Evolutionary conservation across 1,284 basidiomycete genomes (phyloP).

Genomic region (Rhodotorula sp.): DNA sequence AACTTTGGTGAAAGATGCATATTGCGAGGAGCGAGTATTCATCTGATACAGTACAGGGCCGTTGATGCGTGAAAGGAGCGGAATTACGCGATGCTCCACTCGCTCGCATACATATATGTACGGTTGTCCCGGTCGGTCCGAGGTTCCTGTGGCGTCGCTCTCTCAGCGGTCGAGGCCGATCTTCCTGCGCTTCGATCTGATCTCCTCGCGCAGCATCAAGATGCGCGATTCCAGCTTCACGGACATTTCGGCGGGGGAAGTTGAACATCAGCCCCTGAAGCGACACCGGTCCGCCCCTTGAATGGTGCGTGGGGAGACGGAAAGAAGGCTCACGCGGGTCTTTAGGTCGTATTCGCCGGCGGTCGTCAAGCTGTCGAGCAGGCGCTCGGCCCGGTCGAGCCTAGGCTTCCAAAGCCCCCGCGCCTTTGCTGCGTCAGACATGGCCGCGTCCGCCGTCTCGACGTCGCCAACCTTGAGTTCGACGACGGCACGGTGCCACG

Average conservation of each 20-base stretch:
- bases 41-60: too few relatives aligned
- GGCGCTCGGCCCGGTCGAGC: conserved; percentile 27
- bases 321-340: conserved; percentile 21
- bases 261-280: too few relatives aligned
- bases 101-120: too few relatives aligned
- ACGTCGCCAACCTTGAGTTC: conserved; percentile 33
- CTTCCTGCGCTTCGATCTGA: conserved; percentile 25
- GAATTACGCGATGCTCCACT: too few relatives aligned
- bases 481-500: conserved; percentile 32
- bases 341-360: conserved; percentile 37
- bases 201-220: conserved; percentile 37
- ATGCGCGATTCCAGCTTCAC: conserved; percentile 24
- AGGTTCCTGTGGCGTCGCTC: too few relatives aligned
- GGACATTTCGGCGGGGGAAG: neutral
- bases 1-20: too few relatives aligned
- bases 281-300: too few relatives aligned
- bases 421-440: neutral
- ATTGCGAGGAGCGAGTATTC: too few relatives aligned
- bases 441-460: neutral
- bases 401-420: conserved; percentile 23
- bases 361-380: conserved; percentile 26
- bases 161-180: conserved; percentile 5
- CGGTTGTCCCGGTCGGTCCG: too few relatives aligned
- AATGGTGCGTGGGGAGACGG: neutral
- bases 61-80: too few relatives aligned